Evolutionary conservation across 2,329 filamentous ascomycete species (phyloP).

Genomic region (Beauveria scarabaeidicola): DNA sequence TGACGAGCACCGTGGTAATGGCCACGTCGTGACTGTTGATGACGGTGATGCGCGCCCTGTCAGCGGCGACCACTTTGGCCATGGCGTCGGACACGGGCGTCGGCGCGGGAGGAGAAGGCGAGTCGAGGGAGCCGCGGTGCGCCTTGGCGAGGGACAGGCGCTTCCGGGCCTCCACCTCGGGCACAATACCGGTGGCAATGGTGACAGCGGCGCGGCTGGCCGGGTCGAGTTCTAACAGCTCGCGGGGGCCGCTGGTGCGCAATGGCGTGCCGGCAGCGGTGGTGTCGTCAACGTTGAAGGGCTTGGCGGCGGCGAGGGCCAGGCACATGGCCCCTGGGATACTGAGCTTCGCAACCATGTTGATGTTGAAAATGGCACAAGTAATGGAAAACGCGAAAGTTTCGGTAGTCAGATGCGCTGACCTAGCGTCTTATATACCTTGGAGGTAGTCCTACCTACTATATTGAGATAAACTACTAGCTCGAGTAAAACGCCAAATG

Average conservation of each 20-base stretch:
- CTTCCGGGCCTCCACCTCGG: not conserved
- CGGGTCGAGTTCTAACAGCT: not conserved
- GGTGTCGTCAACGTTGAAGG: not conserved
- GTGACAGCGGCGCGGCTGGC: not conserved
- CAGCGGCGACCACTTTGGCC: not conserved
- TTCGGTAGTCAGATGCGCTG: not conserved
- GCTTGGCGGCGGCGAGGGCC: not conserved
- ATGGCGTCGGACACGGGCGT: not conserved
- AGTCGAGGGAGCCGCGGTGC: not conserved
- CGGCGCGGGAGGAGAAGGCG: not conserved
- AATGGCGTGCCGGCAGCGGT: not conserved
- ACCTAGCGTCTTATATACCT: not conserved
- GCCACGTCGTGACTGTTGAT: not conserved
- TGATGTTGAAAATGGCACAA: not conserved
- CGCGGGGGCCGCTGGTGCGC: not conserved
- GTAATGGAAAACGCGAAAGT: no score
- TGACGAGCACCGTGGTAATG: constrained; percentile 5
- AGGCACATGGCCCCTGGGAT: not conserved
- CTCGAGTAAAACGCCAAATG: not conserved
- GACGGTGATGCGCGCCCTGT: not conserved
- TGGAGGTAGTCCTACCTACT: not conserved
- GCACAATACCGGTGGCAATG: not conserved
- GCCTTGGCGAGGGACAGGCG: constrained; percentile 1
- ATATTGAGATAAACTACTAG: not conserved
- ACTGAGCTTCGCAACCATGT: not conserved